Conservation (phyloP, 2,329 filamentous ascomycete genomes). For the Sphaerostilbella broomeana region DNA sequence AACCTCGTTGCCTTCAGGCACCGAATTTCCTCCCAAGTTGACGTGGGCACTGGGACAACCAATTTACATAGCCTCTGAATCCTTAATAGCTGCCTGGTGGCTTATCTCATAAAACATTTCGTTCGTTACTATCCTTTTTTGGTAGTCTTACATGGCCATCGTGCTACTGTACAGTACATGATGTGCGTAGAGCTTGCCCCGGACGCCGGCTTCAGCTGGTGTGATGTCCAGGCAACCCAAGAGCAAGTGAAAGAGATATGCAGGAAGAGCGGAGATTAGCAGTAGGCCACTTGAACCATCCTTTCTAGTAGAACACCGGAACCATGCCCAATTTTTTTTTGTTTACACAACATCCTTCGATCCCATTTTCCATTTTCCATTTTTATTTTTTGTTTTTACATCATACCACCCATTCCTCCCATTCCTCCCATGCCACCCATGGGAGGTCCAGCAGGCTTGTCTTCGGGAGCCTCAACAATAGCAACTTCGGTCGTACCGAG, state of each 20-base stretch:
- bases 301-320: conserved; percentile 38
- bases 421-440: conserved; percentile 63
- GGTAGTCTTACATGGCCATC: conserved; percentile 11
- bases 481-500: conserved; percentile 97
- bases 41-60: no score
- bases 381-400: no score
- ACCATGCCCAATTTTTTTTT: conserved; percentile 33
- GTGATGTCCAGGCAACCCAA: not conserved
- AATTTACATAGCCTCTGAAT: no score
- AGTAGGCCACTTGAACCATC: conserved; percentile 25
- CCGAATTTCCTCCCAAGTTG: not conserved
- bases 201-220: not conserved
- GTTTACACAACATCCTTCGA: conserved; percentile 24
- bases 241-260: conserved; percentile 4
- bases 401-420: conserved; percentile 57
- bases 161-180: conserved; percentile 29
- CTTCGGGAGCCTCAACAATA: conserved; percentile 91
- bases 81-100: not conserved
- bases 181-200: conserved; percentile 6
- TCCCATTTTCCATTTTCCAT: conserved; percentile 1
- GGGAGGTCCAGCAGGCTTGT: conserved; percentile 61
- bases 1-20: conserved; percentile 11
- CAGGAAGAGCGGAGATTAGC: conserved; percentile 29
- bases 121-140: conserved; percentile 12
- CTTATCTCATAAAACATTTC: conserved; percentile 6